Base-by-base conservation (phyloP, 1,284 basidiomycete species). In the Heterobasidion annosum region DNA sequence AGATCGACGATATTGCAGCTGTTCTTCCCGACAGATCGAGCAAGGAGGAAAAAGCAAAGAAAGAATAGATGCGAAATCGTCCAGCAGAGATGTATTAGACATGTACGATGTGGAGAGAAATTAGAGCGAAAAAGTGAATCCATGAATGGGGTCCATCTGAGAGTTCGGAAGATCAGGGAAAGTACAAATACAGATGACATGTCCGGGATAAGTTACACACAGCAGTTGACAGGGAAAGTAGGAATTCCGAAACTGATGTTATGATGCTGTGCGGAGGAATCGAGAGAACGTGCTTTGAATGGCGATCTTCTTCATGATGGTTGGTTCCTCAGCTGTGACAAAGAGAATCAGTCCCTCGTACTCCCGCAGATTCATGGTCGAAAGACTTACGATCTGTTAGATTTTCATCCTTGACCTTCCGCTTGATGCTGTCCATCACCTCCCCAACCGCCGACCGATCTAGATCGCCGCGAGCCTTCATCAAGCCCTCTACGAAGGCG, bases 381-480 rank as follows among this genome's bases (percentile, higher is more conserved):
- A 42, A 43, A 56, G 45, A 83, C 91, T 75, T 70, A 93, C 92
- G 91, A 70, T 94, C 92, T 40, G 75, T 76, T 54, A 95, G 68
- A 15, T 81, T 80, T 64, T 95, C 93, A 40, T 95, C 92, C 66
- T 88, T 93, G 18, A 93, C 91, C 67, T 96, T 98, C 52, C 93
- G 81, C 68, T 88, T 91, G 57, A 98, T 79, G 56, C 87, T 92
- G 35, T 98, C 96, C 91, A 98, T 97, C 51, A 97, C 87, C 54
- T 97, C 93, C 61, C 73, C 86, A n/a, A 89, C 89, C 10, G 85
- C 82, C 1, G 86, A 82, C 42, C 92, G 82, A 70, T 98, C 95
- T 54, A 98, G 74, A 70, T 99, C 95, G 59, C 91, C 90, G 50
- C 97, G 78, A 7, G 90, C 86, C 66, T 87, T 91, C 80, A 98